Percentiles rank a stretch among this genome's conserved stretches.
Evolutionary conservation across 106 monocot species (phyloP).

Genomic region (Acorus gramineus): DNA sequence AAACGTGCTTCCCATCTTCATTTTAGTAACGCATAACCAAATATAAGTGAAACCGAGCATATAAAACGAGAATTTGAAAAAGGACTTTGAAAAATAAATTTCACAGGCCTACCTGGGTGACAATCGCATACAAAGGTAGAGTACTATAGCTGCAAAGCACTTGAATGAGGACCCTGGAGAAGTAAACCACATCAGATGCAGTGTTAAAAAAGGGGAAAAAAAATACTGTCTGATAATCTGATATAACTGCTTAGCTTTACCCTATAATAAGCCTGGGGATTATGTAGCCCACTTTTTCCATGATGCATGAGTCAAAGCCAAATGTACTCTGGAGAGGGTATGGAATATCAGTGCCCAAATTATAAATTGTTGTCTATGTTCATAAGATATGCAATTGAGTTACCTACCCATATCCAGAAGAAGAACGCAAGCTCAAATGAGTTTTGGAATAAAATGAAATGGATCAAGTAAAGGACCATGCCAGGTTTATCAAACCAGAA

Average conservation of each 20-base stretch:
- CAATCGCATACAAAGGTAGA: conserved; percentile 54
- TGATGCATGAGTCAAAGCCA: conserved; percentile 70
- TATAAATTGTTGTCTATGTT: background rate
- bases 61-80: background rate
- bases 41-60: background rate
- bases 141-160: conserved; percentile 58
- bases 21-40: background rate
- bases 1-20: conserved; percentile 40
- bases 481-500: conserved; percentile 66
- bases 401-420: conserved; percentile 81
- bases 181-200: background rate
- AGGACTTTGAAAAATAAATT: background rate
- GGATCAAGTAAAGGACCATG: conserved; percentile 63
- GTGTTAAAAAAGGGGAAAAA: background rate
- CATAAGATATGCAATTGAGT: background rate
- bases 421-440: conserved; percentile 86
- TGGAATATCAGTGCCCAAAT: background rate
- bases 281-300: conserved; percentile 52
- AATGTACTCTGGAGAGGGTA: conserved; percentile 35
- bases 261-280: conserved; percentile 66
- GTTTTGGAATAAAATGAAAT: conserved; percentile 91
- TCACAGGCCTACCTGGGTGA: conserved; percentile 39
- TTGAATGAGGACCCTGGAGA: conserved; percentile 41
- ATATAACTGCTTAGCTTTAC: conserved; percentile 9
- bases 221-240: background rate